Evolutionary conservation across 805 yeast species (phyloP).

Genomic region (Nakazawaea ishiwadae): DNA sequence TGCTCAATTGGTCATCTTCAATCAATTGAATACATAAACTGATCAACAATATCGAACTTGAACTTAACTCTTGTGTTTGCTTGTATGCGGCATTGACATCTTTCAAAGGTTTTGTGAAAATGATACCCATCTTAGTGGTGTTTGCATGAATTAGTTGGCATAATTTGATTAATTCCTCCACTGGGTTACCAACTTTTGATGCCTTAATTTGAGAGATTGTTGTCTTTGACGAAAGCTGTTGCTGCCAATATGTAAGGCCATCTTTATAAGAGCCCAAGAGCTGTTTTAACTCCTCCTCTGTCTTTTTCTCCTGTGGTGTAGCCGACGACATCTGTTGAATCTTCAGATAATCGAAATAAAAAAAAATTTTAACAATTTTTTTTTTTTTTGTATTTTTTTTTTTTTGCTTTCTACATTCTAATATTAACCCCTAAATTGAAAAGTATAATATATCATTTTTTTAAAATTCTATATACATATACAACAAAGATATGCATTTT

Average conservation of each 20-base stretch:
- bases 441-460: too few species aligned
- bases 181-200: constrained; percentile 35
- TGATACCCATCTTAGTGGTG: constrained; percentile 69
- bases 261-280: constrained; percentile 8
- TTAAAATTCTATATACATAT: too few species aligned
- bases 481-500: too few species aligned
- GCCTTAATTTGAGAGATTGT: constrained; percentile 13
- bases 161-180: constrained; percentile 56
- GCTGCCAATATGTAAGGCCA: constrained; percentile 8
- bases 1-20: constrained; percentile 28
- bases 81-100: constrained; percentile 42
- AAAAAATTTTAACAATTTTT: too few species aligned
- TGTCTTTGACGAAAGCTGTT: neutral
- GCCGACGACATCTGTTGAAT: neutral
- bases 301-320: neutral
- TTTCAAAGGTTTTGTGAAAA: constrained; percentile 55
- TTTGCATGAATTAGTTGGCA: constrained; percentile 64
- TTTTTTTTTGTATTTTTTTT: too few species aligned
- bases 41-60: constrained; percentile 37
- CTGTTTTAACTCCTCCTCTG: constrained; percentile 8
- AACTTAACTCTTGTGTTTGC: constrained; percentile 42
- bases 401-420: too few species aligned
- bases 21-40: constrained; percentile 40
- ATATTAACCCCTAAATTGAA: too few species aligned
- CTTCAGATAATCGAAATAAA: too few species aligned